Conservation (phyloP, 495 filamentous ascomycete genomes). For the Chaetomium tenue region DNA sequence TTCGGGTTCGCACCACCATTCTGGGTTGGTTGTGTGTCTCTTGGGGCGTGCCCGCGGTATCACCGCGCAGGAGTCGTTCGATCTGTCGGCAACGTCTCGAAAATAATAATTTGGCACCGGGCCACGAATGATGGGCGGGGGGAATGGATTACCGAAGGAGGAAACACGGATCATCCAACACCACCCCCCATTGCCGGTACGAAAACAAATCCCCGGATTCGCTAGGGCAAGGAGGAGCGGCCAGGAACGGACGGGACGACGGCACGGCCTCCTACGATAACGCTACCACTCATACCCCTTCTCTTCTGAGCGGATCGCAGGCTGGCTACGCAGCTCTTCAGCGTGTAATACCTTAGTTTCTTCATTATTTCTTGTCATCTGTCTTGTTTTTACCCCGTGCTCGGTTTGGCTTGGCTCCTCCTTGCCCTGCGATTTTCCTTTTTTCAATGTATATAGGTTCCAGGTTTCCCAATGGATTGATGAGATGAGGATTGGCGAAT, state of each 20-base stretch:
- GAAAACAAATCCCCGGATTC: neutral
- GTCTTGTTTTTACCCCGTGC: slow-evolving; percentile 25
- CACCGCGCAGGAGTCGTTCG: neutral
- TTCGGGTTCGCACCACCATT: neutral
- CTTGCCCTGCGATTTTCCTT: slow-evolving; percentile 16
- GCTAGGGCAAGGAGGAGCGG: slow-evolving; percentile 12
- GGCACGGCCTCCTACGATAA: slow-evolving; percentile 45
- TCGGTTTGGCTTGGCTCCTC: slow-evolving; percentile 12
- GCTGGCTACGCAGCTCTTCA: slow-evolving; percentile 40
- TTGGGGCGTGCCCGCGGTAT: slow-evolving; percentile 3
- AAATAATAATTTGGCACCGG: neutral
- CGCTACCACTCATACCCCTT: slow-evolving; percentile 43
- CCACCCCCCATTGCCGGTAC: slow-evolving; percentile 11
- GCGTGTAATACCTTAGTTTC: slow-evolving; percentile 50
- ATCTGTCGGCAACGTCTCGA: slow-evolving; percentile 1
- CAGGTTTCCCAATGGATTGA: slow-evolving; percentile 29
- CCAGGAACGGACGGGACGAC: slow-evolving; percentile 21
- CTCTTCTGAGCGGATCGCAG: slow-evolving; percentile 33
- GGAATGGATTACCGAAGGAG: slow-evolving; percentile 8
- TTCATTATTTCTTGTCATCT: slow-evolving; percentile 27
- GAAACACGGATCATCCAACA: slow-evolving; percentile 9
- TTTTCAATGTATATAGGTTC: slow-evolving; percentile 33
- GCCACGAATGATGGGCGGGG: slow-evolving; percentile 12
- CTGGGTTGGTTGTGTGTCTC: slow-evolving; percentile 13
- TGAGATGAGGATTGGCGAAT: slow-evolving; percentile 35